Evolutionary conservation across 768 basidiomycete genomes (phyloP), one percentile per base, ranked within the genome.

Genomic region (Galerina sulciceps): DNA sequence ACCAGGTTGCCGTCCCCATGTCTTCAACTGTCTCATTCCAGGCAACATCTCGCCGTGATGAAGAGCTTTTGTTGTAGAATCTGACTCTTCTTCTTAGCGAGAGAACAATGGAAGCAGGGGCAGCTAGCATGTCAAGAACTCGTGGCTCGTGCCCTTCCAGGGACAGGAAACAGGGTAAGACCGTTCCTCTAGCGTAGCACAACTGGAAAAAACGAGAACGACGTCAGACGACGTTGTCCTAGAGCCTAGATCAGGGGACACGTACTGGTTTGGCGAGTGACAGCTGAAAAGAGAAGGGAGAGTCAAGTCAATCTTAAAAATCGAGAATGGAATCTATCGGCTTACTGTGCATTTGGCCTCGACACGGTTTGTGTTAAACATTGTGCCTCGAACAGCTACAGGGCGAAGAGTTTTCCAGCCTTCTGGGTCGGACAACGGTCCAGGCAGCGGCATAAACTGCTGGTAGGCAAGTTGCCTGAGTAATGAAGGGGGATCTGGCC

Each of bases 381-480:
- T 68, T 4, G 69, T 64, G 2, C 80, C 81, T 36, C 78, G 75
- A 44, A 76, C 73, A 18, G 71, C 65, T 17, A 80, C 75, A 31
- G 79, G 72, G 10, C 76, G 64, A 6, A 78, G 65, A n/a, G 73
- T 71, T 58, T 79, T 77, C 84, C 84, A 85, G 10, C 84, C 82
- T 59, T 79, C 78, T 4, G 81, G 81, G 61, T 85, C 83, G n/a
- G 70, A 65, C 15, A 74, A 70, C 10, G 82, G 81, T 3, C 78
- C 77, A 36, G 78, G 79, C 17, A 84, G 69, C 10, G 81, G 77
- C 23, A 73, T 65, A 52, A 70, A 68, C 56, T 81, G 73, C 60
- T 78, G 76, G 58, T 84, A 85, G 0, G 82, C 82, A 38, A 82
- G 67, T 62, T 82, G 82, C 44, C 82, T 79, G 9, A 81, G 70